A percentile compares a stretch with the other conserved stretches of the same genome.
These are phyloP conservation scores for Ulota crispa DNA, from an alignment of 225 moss, liverwort and hornwort genomes.

Conservation along the genomic window DNA sequence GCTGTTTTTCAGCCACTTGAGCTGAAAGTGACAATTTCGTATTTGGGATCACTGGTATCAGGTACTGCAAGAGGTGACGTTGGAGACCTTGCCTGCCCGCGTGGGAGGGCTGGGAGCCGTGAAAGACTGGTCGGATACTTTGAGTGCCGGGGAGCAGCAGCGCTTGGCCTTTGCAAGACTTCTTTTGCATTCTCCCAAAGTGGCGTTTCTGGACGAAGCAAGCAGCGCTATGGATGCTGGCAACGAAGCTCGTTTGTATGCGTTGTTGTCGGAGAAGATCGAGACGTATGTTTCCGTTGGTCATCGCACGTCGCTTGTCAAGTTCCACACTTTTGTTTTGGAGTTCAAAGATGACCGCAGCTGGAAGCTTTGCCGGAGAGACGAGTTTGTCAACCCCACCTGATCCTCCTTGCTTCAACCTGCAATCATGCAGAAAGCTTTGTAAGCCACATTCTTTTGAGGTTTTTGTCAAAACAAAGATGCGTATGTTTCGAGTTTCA, in stretches of 20 bases:
- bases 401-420: neutral
- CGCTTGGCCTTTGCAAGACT: conserved; percentile 85
- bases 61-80: conserved; percentile 61
- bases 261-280: conserved; percentile 49
- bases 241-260: conserved; percentile 74
- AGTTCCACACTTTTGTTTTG: conserved; percentile 81
- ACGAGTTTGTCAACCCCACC: conserved; percentile 43
- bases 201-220: conserved; percentile 90
- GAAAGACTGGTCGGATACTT: conserved; percentile 75
- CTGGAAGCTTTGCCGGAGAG: conserved; percentile 59
- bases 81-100: conserved; percentile 57
- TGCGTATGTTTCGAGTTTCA: no score
- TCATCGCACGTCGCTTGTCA: conserved; percentile 78
- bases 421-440: neutral
- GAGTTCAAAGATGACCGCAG: conserved; percentile 65
- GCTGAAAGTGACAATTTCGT: no score
- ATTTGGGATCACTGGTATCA: neutral
- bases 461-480: no score
- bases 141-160: conserved; percentile 93
- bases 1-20: no score
- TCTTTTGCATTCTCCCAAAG: conserved; percentile 76
- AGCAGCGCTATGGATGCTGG: conserved; percentile 80
- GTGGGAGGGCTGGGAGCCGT: conserved; percentile 71
- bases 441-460: no score
- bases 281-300: conserved; percentile 81